Base-by-base conservation (phyloP, 345 rosid species). In the Camelina neglecta region DNA sequence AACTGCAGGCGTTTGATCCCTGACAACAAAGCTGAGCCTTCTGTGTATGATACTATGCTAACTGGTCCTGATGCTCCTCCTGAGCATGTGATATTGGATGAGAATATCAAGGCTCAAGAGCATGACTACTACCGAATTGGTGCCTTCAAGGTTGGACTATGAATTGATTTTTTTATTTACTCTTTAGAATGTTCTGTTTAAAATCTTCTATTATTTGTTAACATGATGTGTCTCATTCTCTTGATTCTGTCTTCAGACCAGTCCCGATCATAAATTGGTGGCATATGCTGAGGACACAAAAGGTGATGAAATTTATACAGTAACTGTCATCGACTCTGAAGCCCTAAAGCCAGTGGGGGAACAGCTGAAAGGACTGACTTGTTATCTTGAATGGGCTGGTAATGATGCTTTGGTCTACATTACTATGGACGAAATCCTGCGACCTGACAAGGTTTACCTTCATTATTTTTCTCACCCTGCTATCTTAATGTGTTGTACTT, bases 261-360 rank as follows among this genome's bases (percentile, higher is more conserved):
- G 90, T 70, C 97, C 96, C 2, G 83, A 85, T 67, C 87, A 86
- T 80, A 90, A 90, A 80, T 49, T 94, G 83, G 92, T 83, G 47
- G 93, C 97, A 18, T 94, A 87, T 81, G 93, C 96, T 3, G 96
- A 92, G 80, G 98, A 94, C 76, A 86, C 86, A 13, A 90, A 88
- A 72, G 97, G 98, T 51, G 84, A 90, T 79, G 98, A 92, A 75
- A 92, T 87, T 66, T 81, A 89, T 70, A 81, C 89, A 1, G 78
- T 94, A 1, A 69, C 78, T 80, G 83, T 92, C 69, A 89, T 92
- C 12, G 88, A 94, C 82, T 86, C 84, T 11, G 95, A 90, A 75
- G 61, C 86, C 24, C 69, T 77, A 54, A 81, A 73, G 66, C 67
- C 71, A 13, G 77, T 89, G 4, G 95, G 81, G 51, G 70, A 84